Evolutionary conservation across 2,329 filamentous ascomycete genomes (phyloP).

Genomic region (Alternaria alternata): DNA sequence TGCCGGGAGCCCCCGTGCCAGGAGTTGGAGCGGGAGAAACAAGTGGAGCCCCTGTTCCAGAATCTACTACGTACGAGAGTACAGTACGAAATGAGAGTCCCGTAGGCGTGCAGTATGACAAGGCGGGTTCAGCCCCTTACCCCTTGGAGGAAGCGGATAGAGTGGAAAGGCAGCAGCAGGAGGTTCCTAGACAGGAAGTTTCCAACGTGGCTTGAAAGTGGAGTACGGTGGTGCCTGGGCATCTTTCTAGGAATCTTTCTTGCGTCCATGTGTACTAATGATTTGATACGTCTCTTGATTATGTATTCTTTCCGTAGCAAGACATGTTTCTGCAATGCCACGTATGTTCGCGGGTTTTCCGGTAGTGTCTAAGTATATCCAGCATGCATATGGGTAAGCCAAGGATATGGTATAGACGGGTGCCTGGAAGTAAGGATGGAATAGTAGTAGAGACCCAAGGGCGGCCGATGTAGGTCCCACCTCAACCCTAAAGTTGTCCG

Average conservation of each 20-base stretch:
- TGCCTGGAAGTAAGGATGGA: slow-evolving; percentile 18
- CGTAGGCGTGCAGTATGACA: slow-evolving; percentile 33
- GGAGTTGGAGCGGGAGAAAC: background rate
- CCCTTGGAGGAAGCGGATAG: slow-evolving; percentile 43
- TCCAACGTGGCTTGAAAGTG: slow-evolving; percentile 17
- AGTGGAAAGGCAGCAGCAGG: slow-evolving; percentile 30
- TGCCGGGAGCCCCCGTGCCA: slow-evolving; percentile 43
- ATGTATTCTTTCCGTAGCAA: background rate
- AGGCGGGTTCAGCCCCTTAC: slow-evolving; percentile 38
- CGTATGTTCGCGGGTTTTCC: background rate
- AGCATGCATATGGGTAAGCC: background rate
- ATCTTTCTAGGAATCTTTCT: slow-evolving; percentile 10
- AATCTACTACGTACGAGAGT: slow-evolving; percentile 14
- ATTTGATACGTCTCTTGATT: slow-evolving; percentile 13
- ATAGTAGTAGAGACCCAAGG: background rate
- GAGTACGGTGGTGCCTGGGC: background rate
- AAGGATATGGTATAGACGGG: background rate
- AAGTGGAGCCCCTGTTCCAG: slow-evolving; percentile 9
- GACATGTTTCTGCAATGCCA: background rate
- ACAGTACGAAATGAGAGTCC: slow-evolving; percentile 30
- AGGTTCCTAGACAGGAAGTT: slow-evolving; percentile 13
- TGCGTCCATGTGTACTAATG: slow-evolving; percentile 28
- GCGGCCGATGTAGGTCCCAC: slow-evolving; percentile 8
- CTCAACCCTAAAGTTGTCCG: slow-evolving; percentile 20
- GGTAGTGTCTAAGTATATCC: background rate